These are phyloP conservation scores for Fusarium burgessii DNA, from an alignment of 2,329 filamentous ascomycete genomes.

Conservation along the genomic window DNA sequence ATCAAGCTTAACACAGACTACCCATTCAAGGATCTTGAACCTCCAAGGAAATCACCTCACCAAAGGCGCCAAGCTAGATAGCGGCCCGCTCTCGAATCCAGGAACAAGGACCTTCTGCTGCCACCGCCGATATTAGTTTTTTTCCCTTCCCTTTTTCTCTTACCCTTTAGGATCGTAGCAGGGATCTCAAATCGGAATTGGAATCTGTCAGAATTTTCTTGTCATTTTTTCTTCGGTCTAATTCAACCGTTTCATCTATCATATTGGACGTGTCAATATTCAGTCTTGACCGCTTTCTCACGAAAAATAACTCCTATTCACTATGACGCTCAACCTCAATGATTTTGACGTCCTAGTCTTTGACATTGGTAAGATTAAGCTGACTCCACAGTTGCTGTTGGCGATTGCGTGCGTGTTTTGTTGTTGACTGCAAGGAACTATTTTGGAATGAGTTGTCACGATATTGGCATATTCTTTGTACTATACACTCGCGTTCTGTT, in stretches of 20 bases:
- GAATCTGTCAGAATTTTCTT: constrained; percentile 12
- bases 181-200: constrained; percentile 22
- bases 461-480: constrained; percentile 14
- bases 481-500: constrained; percentile 3
- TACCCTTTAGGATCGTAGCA: constrained; percentile 26
- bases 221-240: constrained; percentile 5
- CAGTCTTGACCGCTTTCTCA: constrained; percentile 36
- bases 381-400: constrained; percentile 11
- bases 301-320: constrained; percentile 20
- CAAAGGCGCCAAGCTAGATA: constrained; percentile 32
- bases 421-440: background rate
- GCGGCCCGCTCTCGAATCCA: constrained; percentile 43
- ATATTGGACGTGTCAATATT: constrained; percentile 23
- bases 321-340: constrained; percentile 45
- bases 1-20: constrained; percentile 24
- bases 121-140: constrained; percentile 27
- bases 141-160: background rate
- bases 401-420: constrained; percentile 6
- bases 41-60: constrained; percentile 14
- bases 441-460: constrained; percentile 7
- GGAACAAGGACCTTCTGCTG: constrained; percentile 42
- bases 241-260: constrained; percentile 9
- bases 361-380: constrained; percentile 52
- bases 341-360: constrained; percentile 52
- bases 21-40: constrained; percentile 12